Evolutionary conservation across 495 filamentous ascomycete species (phyloP).

Genomic region (Pyrenula massariospora): DNA sequence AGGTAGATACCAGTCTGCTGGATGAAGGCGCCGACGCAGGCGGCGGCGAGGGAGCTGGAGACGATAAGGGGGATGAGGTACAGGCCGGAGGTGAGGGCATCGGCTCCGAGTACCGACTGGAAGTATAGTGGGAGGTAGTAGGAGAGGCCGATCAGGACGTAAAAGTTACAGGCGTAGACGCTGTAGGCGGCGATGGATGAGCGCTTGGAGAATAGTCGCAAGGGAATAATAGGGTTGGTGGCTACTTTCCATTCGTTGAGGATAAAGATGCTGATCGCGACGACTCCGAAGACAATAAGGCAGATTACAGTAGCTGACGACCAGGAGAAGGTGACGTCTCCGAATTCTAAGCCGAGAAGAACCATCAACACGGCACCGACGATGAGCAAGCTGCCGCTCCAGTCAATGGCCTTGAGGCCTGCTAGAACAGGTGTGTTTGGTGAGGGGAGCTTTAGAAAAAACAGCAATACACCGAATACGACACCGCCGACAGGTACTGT

Average conservation of each 20-base stretch:
- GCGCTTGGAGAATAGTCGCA: conserved; percentile 40
- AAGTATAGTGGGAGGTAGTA: conserved; percentile 45
- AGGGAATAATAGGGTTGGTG: conserved; percentile 54
- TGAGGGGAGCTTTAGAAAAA: conserved; percentile 60
- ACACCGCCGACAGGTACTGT: conserved; percentile 50
- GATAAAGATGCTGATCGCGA: conserved; percentile 45
- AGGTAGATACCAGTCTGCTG: conserved; percentile 38
- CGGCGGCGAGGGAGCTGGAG: conserved; percentile 45
- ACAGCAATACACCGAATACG: conserved; percentile 46
- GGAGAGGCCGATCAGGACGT: conserved; percentile 29
- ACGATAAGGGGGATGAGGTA: conserved; percentile 60
- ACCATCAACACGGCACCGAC: conserved; percentile 59
- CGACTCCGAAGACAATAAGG: conserved; percentile 55
- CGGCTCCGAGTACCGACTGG: conserved; percentile 46
- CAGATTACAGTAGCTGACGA: conserved; percentile 53
- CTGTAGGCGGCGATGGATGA: conserved; percentile 30
- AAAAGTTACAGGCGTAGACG: conserved; percentile 26
- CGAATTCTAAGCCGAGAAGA: conserved; percentile 57
- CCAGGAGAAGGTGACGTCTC: conserved; percentile 58
- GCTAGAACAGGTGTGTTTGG: conserved; percentile 52
- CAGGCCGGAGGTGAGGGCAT: conserved; percentile 56
- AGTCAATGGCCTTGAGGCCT: conserved; percentile 62
- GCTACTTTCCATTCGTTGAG: conserved; percentile 56
- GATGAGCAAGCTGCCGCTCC: conserved; percentile 50
- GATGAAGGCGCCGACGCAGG: conserved; percentile 32